A percentile compares a stretch with the other conserved stretches of the same genome.
These are phyloP conservation scores for Paraphaeosphaeria minitans DNA, from an alignment of 2,329 filamentous ascomycete genomes.

Conservation along the genomic window DNA sequence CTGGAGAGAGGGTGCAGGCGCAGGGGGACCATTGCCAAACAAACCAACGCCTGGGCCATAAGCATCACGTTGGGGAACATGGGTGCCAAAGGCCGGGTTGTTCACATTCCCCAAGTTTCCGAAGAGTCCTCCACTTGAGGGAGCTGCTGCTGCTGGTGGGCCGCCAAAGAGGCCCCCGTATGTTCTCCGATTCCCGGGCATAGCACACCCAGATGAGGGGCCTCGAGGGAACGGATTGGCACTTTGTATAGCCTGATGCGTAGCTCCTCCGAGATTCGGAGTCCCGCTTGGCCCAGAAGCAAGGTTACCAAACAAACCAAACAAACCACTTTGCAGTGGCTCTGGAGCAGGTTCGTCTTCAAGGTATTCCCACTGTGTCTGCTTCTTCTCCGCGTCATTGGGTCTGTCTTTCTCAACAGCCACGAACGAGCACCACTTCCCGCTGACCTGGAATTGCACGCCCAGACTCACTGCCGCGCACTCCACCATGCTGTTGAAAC, in stretches of 20 bases:
- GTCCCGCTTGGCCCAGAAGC: neutral
- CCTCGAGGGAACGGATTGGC: neutral
- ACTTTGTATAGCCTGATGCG: neutral
- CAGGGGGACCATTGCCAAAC: neutral
- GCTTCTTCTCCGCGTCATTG: conserved; percentile 12
- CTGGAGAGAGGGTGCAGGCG: neutral
- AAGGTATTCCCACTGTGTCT: conserved; percentile 30
- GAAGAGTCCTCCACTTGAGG: too few species aligned
- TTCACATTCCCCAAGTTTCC: too few species aligned
- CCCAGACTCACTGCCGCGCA: conserved; percentile 70
- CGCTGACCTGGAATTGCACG: conserved; percentile 67
- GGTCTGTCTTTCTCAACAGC: conserved; percentile 59
- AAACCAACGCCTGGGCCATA: neutral
- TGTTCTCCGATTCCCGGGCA: neutral
- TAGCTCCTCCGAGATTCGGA: neutral
- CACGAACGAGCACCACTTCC: conserved; percentile 75
- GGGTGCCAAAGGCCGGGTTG: neutral
- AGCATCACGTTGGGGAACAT: neutral
- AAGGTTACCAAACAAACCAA: neutral
- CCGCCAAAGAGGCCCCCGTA: neutral
- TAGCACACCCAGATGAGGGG: neutral
- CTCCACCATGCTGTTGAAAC: conserved; percentile 65
- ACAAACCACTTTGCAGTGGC: neutral
- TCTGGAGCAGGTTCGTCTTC: conserved; percentile 11
- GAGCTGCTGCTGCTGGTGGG: neutral